These are phyloP conservation scores for Mycocentrospora acerina DNA, from an alignment of 2,329 filamentous ascomycete species.

Conservation along the genomic window DNA sequence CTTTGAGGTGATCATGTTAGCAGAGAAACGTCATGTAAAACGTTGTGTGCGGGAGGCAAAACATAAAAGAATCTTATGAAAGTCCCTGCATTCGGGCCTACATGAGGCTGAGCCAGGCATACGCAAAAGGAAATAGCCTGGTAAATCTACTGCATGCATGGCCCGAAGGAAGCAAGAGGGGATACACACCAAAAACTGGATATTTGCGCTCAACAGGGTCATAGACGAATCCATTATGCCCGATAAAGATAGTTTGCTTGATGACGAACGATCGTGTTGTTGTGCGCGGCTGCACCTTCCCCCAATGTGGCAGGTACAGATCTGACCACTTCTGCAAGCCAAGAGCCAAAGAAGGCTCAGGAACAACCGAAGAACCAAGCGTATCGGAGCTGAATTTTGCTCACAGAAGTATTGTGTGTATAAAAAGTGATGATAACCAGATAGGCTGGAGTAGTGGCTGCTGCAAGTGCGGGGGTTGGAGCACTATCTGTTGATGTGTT, in stretches of 20 bases:
- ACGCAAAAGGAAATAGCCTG: slow-evolving; percentile 23
- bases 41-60: slow-evolving; percentile 28
- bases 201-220: slow-evolving; percentile 51
- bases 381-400: slow-evolving; percentile 20
- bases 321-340: slow-evolving; percentile 30
- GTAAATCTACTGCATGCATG: slow-evolving; percentile 17
- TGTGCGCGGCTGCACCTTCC: slow-evolving; percentile 28
- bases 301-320: slow-evolving; percentile 21
- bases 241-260: slow-evolving; percentile 37
- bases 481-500: slow-evolving; percentile 45
- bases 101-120: slow-evolving; percentile 27
- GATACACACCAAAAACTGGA: slow-evolving; percentile 51
- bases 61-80: slow-evolving; percentile 35
- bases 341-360: slow-evolving; percentile 20
- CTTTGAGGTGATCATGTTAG: slow-evolving; percentile 56
- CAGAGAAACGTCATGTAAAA: slow-evolving; percentile 19
- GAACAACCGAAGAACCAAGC: slow-evolving; percentile 31
- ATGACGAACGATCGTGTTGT: slow-evolving; percentile 31
- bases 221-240: slow-evolving; percentile 48
- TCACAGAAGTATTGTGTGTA: slow-evolving; percentile 29
- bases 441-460: slow-evolving; percentile 9
- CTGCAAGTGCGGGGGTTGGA: slow-evolving; percentile 19
- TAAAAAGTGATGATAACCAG: slow-evolving; percentile 15
- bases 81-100: slow-evolving; percentile 30
- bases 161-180: slow-evolving; percentile 24